Percentiles rank a stretch among this genome's conserved stretches.
Conservation (phyloP, 2,329 filamentous ascomycete species). For the Nigrospora osmanthi region DNA sequence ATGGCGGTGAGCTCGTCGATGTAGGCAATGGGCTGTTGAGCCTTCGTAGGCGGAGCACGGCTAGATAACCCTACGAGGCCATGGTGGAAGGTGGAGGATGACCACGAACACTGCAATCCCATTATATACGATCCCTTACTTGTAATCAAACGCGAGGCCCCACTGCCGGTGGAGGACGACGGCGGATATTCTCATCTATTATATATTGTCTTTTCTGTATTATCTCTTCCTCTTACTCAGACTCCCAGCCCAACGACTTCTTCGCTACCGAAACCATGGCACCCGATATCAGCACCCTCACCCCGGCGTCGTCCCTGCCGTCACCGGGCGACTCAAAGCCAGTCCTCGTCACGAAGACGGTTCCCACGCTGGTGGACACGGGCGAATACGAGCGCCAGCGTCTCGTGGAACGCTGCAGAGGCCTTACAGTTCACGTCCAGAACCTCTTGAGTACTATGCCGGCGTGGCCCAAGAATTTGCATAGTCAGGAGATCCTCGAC, state of each 20-base stretch:
- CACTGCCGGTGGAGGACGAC: too few relatives aligned
- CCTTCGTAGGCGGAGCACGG: too few relatives aligned
- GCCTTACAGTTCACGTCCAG: neutral
- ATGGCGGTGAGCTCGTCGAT: too few relatives aligned
- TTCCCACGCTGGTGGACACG: neutral
- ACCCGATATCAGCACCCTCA: neutral
- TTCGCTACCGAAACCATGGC: neutral
- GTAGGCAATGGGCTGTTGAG: too few relatives aligned
- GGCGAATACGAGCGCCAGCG: neutral
- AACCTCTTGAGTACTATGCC: neutral
- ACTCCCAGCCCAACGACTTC: neutral
- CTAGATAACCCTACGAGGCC: too few relatives aligned
- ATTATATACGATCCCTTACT: too few relatives aligned
- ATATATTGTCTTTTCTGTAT: neutral
- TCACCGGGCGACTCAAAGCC: neutral
- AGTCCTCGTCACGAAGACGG: neutral
- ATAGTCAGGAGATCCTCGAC: slow-evolving; percentile 5
- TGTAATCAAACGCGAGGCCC: too few relatives aligned
- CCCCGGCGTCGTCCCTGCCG: neutral
- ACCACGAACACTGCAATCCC: too few relatives aligned
- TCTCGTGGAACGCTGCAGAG: neutral
- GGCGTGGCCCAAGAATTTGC: neutral
- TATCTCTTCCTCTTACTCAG: neutral
- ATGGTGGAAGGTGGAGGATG: too few relatives aligned
- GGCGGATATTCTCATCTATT: too few relatives aligned